These are phyloP conservation scores for Penicillium sp. DNA, from an alignment of 2,329 filamentous ascomycete genomes.

Conservation along the genomic window DNA sequence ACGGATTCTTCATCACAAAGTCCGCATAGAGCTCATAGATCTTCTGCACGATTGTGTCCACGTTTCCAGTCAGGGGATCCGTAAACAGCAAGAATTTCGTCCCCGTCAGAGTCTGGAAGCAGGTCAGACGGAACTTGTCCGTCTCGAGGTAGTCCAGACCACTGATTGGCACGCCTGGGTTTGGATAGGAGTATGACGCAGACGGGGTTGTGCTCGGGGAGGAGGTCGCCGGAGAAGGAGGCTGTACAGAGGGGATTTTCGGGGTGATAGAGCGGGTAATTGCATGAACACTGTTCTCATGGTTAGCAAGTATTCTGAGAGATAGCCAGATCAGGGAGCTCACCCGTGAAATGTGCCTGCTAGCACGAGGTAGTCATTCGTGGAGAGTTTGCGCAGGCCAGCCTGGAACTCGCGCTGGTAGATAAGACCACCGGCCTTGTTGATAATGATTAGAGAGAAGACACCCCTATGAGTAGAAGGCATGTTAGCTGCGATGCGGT, in stretches of 20 bases:
- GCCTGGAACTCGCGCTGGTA: constrained; percentile 95
- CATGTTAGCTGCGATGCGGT: constrained; percentile 9
- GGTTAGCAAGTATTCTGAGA: neutral
- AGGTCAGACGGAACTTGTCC: constrained; percentile 91
- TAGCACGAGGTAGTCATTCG: constrained; percentile 95
- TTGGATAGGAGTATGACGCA: constrained; percentile 31
- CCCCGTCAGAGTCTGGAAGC: constrained; percentile 91
- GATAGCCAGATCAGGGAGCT: constrained; percentile 13
- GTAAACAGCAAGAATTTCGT: constrained; percentile 96
- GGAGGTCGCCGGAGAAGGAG: constrained; percentile 20
- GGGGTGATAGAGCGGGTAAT: constrained; percentile 60
- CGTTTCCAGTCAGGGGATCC: constrained; percentile 79
- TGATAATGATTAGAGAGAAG: constrained; percentile 94
- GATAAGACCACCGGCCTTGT: constrained; percentile 95
- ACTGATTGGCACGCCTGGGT: constrained; percentile 43
- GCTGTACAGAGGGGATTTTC: constrained; percentile 40
- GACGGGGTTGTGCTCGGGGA: constrained; percentile 23
- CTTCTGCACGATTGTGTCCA: constrained; percentile 77
- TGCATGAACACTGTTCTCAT: constrained; percentile 58
- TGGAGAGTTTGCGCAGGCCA: constrained; percentile 81
- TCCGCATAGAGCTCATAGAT: constrained; percentile 96
- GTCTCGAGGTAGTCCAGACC: constrained; percentile 93
- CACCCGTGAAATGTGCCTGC: constrained; percentile 97
- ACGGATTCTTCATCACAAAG: constrained; percentile 99
- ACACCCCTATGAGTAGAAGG: constrained; percentile 70